Conservation (phyloP, 768 basidiomycete species). For the Hericium alpestre region DNA sequence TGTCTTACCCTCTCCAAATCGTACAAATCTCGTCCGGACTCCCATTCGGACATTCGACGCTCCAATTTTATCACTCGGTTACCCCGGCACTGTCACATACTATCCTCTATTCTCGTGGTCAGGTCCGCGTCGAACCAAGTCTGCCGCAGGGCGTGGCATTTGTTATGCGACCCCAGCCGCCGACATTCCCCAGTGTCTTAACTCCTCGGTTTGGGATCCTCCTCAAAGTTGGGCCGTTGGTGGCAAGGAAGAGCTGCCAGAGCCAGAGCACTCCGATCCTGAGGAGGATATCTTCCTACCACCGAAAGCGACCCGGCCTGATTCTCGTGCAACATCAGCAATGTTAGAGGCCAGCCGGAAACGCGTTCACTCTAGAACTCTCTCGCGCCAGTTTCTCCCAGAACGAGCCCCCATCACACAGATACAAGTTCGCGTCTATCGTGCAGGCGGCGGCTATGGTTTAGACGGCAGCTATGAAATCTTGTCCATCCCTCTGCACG, state of each 20-base stretch:
- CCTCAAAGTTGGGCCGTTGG: slow-evolving; percentile 70
- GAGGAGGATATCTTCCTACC: slow-evolving; percentile 24
- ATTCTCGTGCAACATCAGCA: neutral
- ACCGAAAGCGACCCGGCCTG: slow-evolving; percentile 9
- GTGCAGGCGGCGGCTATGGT: slow-evolving; percentile 55
- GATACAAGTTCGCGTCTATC: slow-evolving; percentile 61
- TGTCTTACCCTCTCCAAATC: neutral
- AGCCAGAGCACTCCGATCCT: slow-evolving; percentile 31
- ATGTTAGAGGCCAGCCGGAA: slow-evolving; percentile 9
- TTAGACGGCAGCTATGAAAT: slow-evolving; percentile 59
- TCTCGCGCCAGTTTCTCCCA: neutral
- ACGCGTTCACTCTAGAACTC: neutral
- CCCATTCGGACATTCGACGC: neutral
- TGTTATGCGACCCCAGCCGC: slow-evolving; percentile 9
- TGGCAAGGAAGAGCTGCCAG: slow-evolving; percentile 31
- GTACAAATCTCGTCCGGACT: neutral
- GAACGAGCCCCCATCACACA: slow-evolving; percentile 20
- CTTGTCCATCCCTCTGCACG: slow-evolving; percentile 47
- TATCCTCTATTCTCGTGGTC: neutral
- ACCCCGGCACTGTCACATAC: neutral
- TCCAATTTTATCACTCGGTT: neutral
- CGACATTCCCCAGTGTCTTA: neutral
- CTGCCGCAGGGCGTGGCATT: slow-evolving; percentile 1
- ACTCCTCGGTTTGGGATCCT: slow-evolving; percentile 40
- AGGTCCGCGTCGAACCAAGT: neutral